These are phyloP conservation scores for Apiotrichum gracile DNA, from an alignment of 1,284 basidiomycete species.

Conservation along the genomic window DNA sequence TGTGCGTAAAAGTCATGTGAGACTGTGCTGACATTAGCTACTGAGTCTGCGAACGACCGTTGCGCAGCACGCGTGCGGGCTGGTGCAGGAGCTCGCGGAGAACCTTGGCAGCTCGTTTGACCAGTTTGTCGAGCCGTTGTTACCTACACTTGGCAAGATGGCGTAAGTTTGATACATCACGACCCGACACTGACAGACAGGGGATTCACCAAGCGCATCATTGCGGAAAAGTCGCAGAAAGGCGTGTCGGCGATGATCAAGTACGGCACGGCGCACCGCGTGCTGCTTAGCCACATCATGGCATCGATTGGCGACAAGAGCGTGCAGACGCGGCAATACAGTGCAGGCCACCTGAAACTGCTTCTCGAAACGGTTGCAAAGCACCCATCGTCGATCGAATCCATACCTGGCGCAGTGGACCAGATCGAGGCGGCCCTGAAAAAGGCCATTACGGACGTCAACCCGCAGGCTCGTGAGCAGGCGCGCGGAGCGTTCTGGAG, in stretches of 20 bases:
- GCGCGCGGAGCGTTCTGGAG: slow-evolving; percentile 74
- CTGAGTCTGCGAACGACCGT: slow-evolving; percentile 88
- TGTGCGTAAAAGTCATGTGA: slow-evolving; percentile 51
- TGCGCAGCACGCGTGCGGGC: slow-evolving; percentile 66
- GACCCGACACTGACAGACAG: background rate
- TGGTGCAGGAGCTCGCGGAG: slow-evolving; percentile 70
- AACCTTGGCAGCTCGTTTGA: slow-evolving; percentile 68
- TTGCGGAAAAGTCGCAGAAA: slow-evolving; percentile 77
- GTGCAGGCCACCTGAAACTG: slow-evolving; percentile 61
- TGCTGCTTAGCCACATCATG: slow-evolving; percentile 66
- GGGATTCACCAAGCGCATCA: slow-evolving; percentile 87
- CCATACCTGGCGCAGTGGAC: slow-evolving; percentile 57
- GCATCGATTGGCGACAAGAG: slow-evolving; percentile 76
- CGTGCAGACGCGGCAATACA: slow-evolving; percentile 66
- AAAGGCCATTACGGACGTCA: slow-evolving; percentile 70
- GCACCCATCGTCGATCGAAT: slow-evolving; percentile 60
- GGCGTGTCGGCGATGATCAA: slow-evolving; percentile 64
- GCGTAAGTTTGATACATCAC: slow-evolving; percentile 36
- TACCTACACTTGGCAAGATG: slow-evolving; percentile 76
- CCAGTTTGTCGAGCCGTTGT: slow-evolving; percentile 66
- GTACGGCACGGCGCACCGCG: slow-evolving; percentile 64
- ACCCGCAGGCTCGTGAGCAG: slow-evolving; percentile 69
- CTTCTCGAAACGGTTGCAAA: slow-evolving; percentile 69
- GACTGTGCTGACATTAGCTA: slow-evolving; percentile 52
- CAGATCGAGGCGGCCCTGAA: slow-evolving; percentile 65